A percentile compares a stretch with the other conserved stretches of the same genome.
These are phyloP conservation scores for Torrubiella hemipterigena DNA, from an alignment of 2,329 filamentous ascomycete genomes.

Conservation along the genomic window DNA sequence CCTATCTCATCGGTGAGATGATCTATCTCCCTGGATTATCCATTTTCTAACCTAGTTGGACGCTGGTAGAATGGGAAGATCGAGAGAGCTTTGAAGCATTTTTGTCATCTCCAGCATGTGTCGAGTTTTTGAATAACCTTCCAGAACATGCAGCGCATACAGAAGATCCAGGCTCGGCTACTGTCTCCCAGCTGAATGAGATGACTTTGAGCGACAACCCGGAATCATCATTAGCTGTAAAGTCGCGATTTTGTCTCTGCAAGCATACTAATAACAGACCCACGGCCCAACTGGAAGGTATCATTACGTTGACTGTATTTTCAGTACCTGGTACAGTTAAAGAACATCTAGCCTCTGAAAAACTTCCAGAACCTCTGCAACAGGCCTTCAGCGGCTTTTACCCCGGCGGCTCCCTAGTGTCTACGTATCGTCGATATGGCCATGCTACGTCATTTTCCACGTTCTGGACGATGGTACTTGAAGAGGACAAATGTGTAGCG, in stretches of 20 bases:
- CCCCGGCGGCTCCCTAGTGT: neutral
- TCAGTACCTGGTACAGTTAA: constrained; percentile 4
- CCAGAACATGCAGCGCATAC: too few relatives aligned
- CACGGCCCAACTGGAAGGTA: constrained; percentile 3
- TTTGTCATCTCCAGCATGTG: constrained; percentile 9
- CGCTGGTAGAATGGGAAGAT: constrained; percentile 8
- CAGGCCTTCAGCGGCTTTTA: neutral
- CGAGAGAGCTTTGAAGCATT: constrained; percentile 8
- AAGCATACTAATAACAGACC: neutral
- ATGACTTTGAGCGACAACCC: neutral
- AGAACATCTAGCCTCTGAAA: neutral
- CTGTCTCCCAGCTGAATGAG: neutral
- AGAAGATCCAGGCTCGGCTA: neutral
- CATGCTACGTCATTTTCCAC: too few relatives aligned
- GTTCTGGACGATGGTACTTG: too few relatives aligned
- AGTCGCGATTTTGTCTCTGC: constrained; percentile 1
- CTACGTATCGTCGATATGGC: neutral
- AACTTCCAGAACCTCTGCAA: neutral
- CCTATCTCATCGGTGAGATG: constrained; percentile 11
- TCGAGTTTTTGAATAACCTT: constrained; percentile 9
- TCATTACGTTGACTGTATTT: constrained; percentile 6
- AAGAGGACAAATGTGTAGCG: constrained; percentile 6
- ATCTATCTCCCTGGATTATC: neutral
- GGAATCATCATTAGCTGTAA: neutral
- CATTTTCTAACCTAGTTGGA: constrained; percentile 2